phyloP scores from a whole-genome alignment of 352 stramenopile genomes.

The Phytophthora meadii region DNA sequence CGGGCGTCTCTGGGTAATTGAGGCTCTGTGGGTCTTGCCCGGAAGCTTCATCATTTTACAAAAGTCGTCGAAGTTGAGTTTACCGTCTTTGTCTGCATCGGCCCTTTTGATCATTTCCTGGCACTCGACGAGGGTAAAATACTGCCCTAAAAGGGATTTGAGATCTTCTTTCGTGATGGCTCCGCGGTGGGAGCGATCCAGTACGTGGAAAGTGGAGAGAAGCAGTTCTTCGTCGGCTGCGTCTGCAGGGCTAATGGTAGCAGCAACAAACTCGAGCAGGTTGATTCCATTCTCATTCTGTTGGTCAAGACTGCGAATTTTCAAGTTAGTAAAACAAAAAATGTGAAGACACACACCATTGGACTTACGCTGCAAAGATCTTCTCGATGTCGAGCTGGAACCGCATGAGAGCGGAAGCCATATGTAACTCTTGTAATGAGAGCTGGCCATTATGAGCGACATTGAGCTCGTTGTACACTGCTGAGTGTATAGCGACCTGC shows the following conservation, averaged over 20 bases:
- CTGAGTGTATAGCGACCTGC: conserved; percentile 56
- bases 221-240: conserved; percentile 64
- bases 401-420: conserved; percentile 52
- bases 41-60: conserved; percentile 67
- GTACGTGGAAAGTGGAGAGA: conserved; percentile 61
- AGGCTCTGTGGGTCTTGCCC: conserved; percentile 10
- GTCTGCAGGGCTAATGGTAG: conserved; percentile 67
- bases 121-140: conserved; percentile 62
- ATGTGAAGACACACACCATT: background rate
- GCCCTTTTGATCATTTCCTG: conserved; percentile 73
- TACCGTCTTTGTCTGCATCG: conserved; percentile 71
- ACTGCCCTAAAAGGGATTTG: conserved; percentile 57
- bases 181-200: conserved; percentile 68
- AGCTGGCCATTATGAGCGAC: conserved; percentile 75
- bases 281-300: conserved; percentile 80
- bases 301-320: conserved; percentile 60
- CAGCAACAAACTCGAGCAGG: conserved; percentile 81
- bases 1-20: conserved; percentile 12
- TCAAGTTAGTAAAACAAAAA: conserved; percentile 5
- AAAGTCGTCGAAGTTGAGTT: conserved; percentile 77
- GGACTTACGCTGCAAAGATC: conserved; percentile 61
- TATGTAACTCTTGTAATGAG: conserved; percentile 71
- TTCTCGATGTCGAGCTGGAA: conserved; percentile 74
- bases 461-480: conserved; percentile 86
- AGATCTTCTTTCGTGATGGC: conserved; percentile 68